Conservation (phyloP, 208 protist species). For the Wallacemonas sp. region DNA sequence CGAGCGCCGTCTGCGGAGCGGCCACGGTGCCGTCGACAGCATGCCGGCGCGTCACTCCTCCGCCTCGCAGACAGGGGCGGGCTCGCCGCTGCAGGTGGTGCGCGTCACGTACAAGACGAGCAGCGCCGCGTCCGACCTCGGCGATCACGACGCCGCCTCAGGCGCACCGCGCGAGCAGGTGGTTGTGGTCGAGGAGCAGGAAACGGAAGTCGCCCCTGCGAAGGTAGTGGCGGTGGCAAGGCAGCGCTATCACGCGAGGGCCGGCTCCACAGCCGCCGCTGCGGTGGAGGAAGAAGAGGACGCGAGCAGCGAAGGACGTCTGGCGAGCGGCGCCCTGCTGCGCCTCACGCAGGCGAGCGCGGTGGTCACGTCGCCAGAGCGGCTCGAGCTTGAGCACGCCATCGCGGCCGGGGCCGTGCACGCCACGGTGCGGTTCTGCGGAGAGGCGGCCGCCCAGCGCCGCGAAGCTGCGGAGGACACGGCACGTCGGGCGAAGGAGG, state of each 20-base stretch:
- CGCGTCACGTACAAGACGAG: slow-evolving; percentile 14
- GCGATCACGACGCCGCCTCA: background rate
- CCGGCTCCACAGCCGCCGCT: background rate
- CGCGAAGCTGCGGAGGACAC: slow-evolving; percentile 15
- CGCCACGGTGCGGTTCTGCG: slow-evolving; percentile 15
- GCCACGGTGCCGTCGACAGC: background rate
- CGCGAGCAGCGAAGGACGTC: background rate
- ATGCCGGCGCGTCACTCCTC: no score
- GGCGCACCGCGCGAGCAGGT: background rate
- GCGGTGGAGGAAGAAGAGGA: background rate
- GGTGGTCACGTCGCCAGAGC: background rate
- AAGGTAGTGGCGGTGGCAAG: background rate
- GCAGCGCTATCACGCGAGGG: background rate
- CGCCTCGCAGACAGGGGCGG: background rate
- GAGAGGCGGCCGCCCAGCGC: slow-evolving; percentile 13
- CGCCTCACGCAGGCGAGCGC: slow-evolving; percentile 6
- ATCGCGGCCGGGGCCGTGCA: background rate
- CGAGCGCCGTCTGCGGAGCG: background rate
- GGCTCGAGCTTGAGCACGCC: slow-evolving; percentile 3
- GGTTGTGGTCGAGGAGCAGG: slow-evolving; percentile 12
- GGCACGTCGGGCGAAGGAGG: slow-evolving; percentile 28
- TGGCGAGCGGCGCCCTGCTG: background rate
- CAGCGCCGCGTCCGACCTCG: background rate
- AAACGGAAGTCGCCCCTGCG: background rate
- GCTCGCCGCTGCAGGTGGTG: background rate